Base-by-base conservation (phyloP, 2,329 filamentous ascomycete genomes). In the Sarocladium oryzae region DNA sequence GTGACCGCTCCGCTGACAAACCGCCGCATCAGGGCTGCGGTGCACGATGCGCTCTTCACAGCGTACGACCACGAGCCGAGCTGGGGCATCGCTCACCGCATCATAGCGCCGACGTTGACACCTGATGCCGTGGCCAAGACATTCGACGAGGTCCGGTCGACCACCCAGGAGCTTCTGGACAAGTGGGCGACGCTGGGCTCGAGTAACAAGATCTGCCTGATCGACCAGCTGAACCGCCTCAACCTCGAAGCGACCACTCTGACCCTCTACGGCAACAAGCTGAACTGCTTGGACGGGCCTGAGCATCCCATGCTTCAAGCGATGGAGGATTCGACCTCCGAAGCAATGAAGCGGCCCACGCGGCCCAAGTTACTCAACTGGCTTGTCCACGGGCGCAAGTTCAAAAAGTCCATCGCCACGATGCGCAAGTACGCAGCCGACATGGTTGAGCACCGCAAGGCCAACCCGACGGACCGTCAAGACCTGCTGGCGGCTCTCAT, bases 401-500 rank as follows among this genome's bases (percentile, higher is more conserved):
- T 80, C 59, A 75, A 76, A 51, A 67, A 66, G 1, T 69, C 79
- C 28, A 82, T 76, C 52, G 71, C 71, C 15, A 60, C 69, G 1
- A 74, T 85, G 69, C 76, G 82, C 4, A 63, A 69, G 9, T 84
- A 74, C 38, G 80, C 74, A 2, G 68, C 70, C 4, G 76, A 82
- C 0, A 60, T 86, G n/a, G 74, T 87, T 26, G 63, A 75, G n/a
- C 61, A 75, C 49, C 76, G 83, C 32, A 73, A 73, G 54, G 65
- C 71, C 2, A 73, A 81, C 55, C 76, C 78, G 0, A 72, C 72
- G 0, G 72, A 77, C 11, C 74, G 76, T n/a, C 33, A 26, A 13
- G 84, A 88, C 57, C 57, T 86, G 24, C 72, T 88, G 8, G 72
- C 81, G 49, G 75, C 77, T 2, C 70, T 88, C 61, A 62, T 88